Base-by-base conservation (phyloP, 768 basidiomycete genomes). In the Tulasnella sp. region DNA sequence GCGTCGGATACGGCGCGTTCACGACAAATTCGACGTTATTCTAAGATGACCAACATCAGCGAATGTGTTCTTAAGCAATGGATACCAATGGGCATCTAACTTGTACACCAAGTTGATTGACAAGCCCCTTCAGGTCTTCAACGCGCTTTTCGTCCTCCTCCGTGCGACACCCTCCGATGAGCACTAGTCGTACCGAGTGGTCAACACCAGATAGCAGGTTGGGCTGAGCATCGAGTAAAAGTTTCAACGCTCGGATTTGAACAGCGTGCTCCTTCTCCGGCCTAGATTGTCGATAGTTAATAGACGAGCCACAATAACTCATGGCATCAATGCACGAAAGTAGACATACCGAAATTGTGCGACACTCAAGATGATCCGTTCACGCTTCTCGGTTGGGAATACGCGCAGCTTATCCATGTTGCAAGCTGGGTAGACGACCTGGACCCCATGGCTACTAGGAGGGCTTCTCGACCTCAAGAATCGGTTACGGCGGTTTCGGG, bases 181-280 rank as follows among this genome's bases (percentile, higher is more conserved):
- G 72, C 2, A 93, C 79, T 2, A 98, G 76, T 52, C 76, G 76
- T 19, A 88, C 78, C 4, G 41, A 56, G n/a, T 62, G 13, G 3
- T 65, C 64, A 5, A 66, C 66, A 13, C 63, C 64, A 0, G 60
- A 56, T 30, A 68, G 68, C 67, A 84, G 81, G 61, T 85, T 77
- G 0, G 92, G 86, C 60, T 86, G 74, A 0, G 64, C 64, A 50
- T 73, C 68, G 23, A 90, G 71, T 8, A 96, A 74, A 32, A 73
- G 70, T 17, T 77, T 71, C 62, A 96, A 82, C 0, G 92, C 81
- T 13, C 71, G 74, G 10, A 98, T 70, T 69, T 98, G 96, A 3
- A 80, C 78, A 1, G 80, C 72, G 58, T 98, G 94, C 66, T 96
- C 88, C 70, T 99, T 99, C 73, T 99, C 96, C 1, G 96, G 96